Evolutionary conservation across 257 asterid genomes (phyloP).

Genomic region (Gentiana straminea): DNA sequence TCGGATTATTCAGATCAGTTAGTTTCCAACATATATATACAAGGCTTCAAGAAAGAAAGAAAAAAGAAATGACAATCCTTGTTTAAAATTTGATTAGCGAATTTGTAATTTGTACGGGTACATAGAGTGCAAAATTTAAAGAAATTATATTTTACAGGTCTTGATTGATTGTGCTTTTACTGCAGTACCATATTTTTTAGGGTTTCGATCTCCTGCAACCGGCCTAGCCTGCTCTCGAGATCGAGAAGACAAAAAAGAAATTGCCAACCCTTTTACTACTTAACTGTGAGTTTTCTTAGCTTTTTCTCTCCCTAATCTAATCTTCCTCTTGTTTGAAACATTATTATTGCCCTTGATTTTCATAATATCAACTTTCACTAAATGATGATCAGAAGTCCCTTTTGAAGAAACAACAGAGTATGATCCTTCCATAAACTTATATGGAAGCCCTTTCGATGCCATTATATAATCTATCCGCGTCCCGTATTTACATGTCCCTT

Average conservation of each 20-base stretch:
- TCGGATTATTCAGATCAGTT: too few species aligned
- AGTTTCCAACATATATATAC: too few species aligned
- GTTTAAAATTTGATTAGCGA: too few species aligned
- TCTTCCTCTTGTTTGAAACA: constrained; percentile 14
- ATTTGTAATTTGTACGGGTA: too few species aligned
- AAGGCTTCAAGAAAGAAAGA: too few species aligned
- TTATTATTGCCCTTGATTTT: constrained; percentile 16
- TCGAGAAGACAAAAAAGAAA: constrained; percentile 11
- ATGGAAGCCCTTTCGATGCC: constrained; percentile 40
- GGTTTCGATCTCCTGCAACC: too few species aligned
- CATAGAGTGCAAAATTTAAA: too few species aligned
- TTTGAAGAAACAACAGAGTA: constrained; percentile 81
- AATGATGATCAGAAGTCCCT: constrained; percentile 92
- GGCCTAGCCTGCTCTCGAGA: too few species aligned
- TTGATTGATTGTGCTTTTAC: too few species aligned
- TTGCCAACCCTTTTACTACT: constrained; percentile 25
- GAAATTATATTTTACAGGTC: too few species aligned
- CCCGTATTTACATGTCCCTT: constrained; percentile 92
- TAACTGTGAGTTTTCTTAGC: constrained; percentile 9
- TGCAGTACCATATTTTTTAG: too few species aligned
- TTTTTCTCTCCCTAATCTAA: constrained; percentile 13
- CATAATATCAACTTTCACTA: constrained; percentile 66
- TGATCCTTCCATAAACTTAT: constrained; percentile 71
- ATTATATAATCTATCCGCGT: constrained; percentile 80
- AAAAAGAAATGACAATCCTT: too few species aligned